These are phyloP conservation scores for Wickerhamiella sergipiensis DNA, from an alignment of 805 yeast species.

Conservation along the genomic window DNA sequence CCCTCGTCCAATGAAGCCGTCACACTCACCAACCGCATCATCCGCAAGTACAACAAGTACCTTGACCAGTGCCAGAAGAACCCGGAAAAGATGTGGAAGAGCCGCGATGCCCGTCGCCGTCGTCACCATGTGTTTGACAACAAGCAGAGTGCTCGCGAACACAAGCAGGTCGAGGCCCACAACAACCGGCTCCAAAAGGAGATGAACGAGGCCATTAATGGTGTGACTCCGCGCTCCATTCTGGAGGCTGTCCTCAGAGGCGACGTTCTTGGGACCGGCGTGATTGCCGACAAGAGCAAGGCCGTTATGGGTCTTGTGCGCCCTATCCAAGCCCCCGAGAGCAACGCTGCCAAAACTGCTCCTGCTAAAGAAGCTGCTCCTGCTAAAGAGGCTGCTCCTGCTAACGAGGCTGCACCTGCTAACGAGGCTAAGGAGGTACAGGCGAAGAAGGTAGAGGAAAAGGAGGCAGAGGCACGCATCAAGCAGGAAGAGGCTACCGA, in stretches of 20 bases:
- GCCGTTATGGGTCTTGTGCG: slow-evolving; percentile 4
- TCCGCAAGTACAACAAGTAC: slow-evolving; percentile 61
- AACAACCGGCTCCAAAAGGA: slow-evolving; percentile 30
- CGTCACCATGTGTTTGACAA: slow-evolving; percentile 17
- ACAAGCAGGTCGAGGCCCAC: slow-evolving; percentile 28
- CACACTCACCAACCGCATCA: slow-evolving; percentile 57
- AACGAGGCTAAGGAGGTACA: too few species aligned
- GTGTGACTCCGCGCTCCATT: slow-evolving; percentile 23
- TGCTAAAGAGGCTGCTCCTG: too few species aligned
- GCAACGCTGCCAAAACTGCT: too few species aligned
- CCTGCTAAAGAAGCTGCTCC: too few species aligned
- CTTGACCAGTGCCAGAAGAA: slow-evolving; percentile 43
- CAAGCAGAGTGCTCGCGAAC: slow-evolving; percentile 7
- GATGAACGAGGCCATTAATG: slow-evolving; percentile 27
- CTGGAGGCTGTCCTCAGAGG: slow-evolving; percentile 18
- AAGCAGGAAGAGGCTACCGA: too few species aligned
- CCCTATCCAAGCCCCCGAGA: not conserved
- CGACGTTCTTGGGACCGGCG: not conserved
- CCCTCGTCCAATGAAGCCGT: slow-evolving; percentile 61
- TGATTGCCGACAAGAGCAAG: not conserved
- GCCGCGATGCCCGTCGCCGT: slow-evolving; percentile 15
- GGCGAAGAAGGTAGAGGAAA: too few species aligned
- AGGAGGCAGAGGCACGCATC: too few species aligned
- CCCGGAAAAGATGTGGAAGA: slow-evolving; percentile 43
- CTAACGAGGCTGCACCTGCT: too few species aligned